A percentile compares a stretch with the other conserved stretches of the same genome.
Conservation (phyloP, 1,139 yeast genomes). For the Tardiomyces depauwii region DNA sequence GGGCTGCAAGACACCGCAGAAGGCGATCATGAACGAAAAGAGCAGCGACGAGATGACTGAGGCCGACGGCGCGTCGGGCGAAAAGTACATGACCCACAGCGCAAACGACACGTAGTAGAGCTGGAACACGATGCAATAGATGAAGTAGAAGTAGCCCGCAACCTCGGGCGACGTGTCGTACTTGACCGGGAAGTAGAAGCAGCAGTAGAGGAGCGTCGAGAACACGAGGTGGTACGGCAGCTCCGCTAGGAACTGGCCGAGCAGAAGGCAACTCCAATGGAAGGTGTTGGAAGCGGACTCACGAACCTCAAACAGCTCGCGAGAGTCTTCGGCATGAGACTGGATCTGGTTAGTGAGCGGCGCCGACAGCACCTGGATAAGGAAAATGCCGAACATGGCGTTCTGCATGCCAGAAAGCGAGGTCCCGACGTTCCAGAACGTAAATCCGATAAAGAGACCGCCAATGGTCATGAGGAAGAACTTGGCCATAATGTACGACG, state of each 20-base stretch:
- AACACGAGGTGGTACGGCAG: constrained; percentile 28
- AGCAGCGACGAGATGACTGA: constrained; percentile 36
- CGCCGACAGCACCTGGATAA: constrained; percentile 40
- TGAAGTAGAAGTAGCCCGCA: constrained; percentile 36
- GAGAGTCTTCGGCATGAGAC: constrained; percentile 32
- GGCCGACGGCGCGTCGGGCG: constrained; percentile 37
- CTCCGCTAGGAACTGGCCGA: constrained; percentile 33
- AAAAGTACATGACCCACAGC: constrained; percentile 34
- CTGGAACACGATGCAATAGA: constrained; percentile 35
- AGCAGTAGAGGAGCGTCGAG: constrained; percentile 20
- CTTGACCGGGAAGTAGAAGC: constrained; percentile 33
- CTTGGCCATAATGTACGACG: constrained; percentile 35
- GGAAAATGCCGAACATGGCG: constrained; percentile 35
- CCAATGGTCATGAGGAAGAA: constrained; percentile 35
- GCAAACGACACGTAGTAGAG: constrained; percentile 36
- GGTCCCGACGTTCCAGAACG: constrained; percentile 30
- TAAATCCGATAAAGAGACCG: constrained; percentile 41
- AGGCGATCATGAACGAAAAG: constrained; percentile 38
- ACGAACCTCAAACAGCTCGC: constrained; percentile 50
- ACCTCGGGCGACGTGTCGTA: constrained; percentile 28
- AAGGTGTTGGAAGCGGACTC: constrained; percentile 53
- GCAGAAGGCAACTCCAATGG: constrained; percentile 40
- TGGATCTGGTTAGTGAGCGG: constrained; percentile 49
- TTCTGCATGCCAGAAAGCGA: constrained; percentile 25
- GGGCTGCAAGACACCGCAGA: constrained; percentile 51